Evolutionary conservation across 768 basidiomycete species (phyloP), one percentile per base, ranked within the genome.

Genomic region (Boletus sp.): DNA sequence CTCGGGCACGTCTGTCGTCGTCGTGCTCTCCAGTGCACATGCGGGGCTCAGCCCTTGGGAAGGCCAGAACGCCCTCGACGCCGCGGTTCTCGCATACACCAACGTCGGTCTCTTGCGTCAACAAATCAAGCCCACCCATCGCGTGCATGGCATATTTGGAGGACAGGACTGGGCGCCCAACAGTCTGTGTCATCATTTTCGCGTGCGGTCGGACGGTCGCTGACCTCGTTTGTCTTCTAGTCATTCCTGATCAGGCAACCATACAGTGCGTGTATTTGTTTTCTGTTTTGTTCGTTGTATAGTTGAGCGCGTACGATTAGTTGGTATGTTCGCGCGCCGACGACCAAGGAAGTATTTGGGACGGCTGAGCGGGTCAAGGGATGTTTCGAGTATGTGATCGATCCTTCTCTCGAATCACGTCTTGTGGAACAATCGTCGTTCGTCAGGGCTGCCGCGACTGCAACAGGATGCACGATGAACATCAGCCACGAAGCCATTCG

Each of bases 41-140:
- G 90, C 89, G 0, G 85, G 84, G 1, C 76, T 88, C 28, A 87
- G 87, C 17, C 92, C 91, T n/a, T 93, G 91, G 91, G 88, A 92
- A 64, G 91, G 90, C 1, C 79, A 77, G 59, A 93, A 94, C 61
- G 89, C 91, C 1, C 75, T 92, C 7, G 92, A 95, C 65, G 92
- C 93, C 1, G 91, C 90, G 12, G 87, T 93, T 3, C 77, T 91
- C 5, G 87, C 89, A 11, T 94, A 94, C 67, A 88, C 81, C 50
- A 89, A 83, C 58, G 82, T 95, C 18, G 85, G 89, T 0, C 82
- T 85, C 7, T 76, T 96, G 30, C 83, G 93, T 10, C 93, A 96
- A 68, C 92, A 95, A 64, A 77, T 92, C 15, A 79, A 80, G 54
- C 90, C 93, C 0, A 85, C 84, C 0, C 82, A 87, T 63, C 84